These are phyloP conservation scores for Auricularia auricula-judae DNA, from an alignment of 768 basidiomycete species.

Conservation along the genomic window DNA sequence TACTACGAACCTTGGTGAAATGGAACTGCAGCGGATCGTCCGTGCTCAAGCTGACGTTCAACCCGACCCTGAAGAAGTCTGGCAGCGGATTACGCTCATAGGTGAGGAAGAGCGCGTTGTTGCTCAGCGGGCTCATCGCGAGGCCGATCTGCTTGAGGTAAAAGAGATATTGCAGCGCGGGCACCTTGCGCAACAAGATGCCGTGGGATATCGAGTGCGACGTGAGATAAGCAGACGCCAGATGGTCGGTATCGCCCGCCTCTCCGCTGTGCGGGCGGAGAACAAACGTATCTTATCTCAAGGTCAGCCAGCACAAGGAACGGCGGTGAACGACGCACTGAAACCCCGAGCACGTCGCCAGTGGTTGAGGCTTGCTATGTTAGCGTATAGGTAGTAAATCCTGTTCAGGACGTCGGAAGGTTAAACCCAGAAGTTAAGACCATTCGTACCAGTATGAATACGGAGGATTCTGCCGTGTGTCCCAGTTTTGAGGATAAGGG, in stretches of 20 bases:
- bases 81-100: conserved; percentile 97
- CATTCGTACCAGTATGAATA: conserved; percentile 81
- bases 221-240: conserved; percentile 91
- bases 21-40: conserved; percentile 96
- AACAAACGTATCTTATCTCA: conserved; percentile 75
- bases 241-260: conserved; percentile 95
- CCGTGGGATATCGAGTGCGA: conserved; percentile 98
- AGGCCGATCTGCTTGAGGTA: conserved; percentile 97
- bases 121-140: conserved; percentile 97
- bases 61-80: conserved; percentile 90
- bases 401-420: conserved; percentile 24
- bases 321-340: conserved; percentile 43
- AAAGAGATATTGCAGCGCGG: conserved; percentile 92
- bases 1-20: conserved; percentile 76
- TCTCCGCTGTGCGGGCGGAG: conserved; percentile 95
- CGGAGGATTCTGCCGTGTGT: conserved; percentile 80
- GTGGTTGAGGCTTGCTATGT: conserved; percentile 88
- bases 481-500: conserved; percentile 85
- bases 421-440: not conserved
- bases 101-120: conserved; percentile 92
- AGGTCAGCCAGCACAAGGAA: conserved; percentile 4
- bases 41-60: conserved; percentile 93
- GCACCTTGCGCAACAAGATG: conserved; percentile 95
- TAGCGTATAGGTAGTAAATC: conserved; percentile 97
- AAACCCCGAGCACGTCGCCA: conserved; percentile 85